These are phyloP conservation scores for Trichoderma brevicompactum DNA, from an alignment of 2,329 filamentous ascomycete species.

Conservation along the genomic window DNA sequence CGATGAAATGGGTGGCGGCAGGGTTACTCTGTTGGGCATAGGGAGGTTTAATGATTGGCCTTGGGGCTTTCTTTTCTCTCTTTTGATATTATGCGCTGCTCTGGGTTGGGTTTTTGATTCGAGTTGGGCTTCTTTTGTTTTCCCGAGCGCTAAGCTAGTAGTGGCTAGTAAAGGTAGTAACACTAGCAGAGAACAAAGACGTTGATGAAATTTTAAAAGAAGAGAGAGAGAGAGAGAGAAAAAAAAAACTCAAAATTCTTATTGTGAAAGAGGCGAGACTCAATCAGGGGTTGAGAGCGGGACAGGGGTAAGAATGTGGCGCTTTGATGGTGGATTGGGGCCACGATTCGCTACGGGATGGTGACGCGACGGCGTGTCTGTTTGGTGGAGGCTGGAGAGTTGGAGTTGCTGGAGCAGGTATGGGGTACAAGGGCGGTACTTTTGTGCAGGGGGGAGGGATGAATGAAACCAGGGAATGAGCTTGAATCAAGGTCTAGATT, in stretches of 20 bases:
- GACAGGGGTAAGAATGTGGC: background rate
- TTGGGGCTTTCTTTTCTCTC: too few species aligned
- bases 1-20: constrained; percentile 8
- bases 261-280: too few species aligned
- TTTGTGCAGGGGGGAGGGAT: background rate
- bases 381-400: background rate
- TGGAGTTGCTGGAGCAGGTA: too few species aligned
- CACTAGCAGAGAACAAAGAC: too few species aligned
- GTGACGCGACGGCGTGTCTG: background rate
- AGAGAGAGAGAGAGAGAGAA: too few species aligned
- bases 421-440: background rate
- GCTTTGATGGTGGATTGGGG: background rate
- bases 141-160: too few species aligned
- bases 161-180: too few species aligned
- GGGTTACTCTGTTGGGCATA: background rate
- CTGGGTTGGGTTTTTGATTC: background rate
- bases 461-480: background rate
- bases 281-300: background rate
- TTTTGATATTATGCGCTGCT: background rate
- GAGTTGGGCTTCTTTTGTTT: background rate
- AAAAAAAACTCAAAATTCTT: too few species aligned
- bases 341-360: background rate
- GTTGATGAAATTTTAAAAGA: too few species aligned
- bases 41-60: constrained; percentile 1
- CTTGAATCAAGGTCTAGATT: background rate